Evolutionary conservation across 805 yeast genomes (phyloP).

Genomic region (Brettanomyces anomalus): DNA sequence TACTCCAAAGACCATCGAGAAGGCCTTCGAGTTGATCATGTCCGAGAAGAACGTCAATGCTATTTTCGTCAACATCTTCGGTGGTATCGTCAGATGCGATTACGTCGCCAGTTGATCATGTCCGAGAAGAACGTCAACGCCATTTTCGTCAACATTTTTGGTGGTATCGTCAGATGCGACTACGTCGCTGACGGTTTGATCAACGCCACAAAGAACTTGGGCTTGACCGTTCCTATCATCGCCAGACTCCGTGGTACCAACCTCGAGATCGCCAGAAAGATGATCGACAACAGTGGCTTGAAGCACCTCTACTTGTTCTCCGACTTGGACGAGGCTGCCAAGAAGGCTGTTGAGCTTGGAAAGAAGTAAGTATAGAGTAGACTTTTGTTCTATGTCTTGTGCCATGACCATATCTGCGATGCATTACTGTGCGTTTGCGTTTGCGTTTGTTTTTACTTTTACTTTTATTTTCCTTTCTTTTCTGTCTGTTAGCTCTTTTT

Average conservation of each 20-base stretch:
- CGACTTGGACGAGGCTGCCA: slow-evolving; percentile 96
- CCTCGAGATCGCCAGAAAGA: slow-evolving; percentile 77
- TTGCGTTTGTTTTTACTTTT: neutral
- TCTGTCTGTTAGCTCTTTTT: neutral
- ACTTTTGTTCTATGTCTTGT: neutral
- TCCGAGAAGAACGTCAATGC: slow-evolving; percentile 86
- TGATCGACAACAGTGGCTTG: slow-evolving; percentile 82
- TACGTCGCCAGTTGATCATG: slow-evolving; percentile 85
- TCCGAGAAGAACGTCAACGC: slow-evolving; percentile 86
- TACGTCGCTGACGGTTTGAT: slow-evolving; percentile 96
- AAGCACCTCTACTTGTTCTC: slow-evolving; percentile 76
- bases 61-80: slow-evolving; percentile 96
- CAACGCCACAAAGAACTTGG: slow-evolving; percentile 87
- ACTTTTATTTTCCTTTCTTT: neutral
- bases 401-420: neutral
- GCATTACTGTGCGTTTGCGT: neutral
- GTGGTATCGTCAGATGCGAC: slow-evolving; percentile 99
- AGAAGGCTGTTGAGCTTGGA: slow-evolving; percentile 73
- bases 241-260: slow-evolving; percentile 99
- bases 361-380: slow-evolving; percentile 4
- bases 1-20: slow-evolving; percentile 95
- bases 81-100: slow-evolving; percentile 99
- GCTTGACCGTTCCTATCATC: slow-evolving; percentile 87
- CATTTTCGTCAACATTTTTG: slow-evolving; percentile 96
- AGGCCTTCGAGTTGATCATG: slow-evolving; percentile 82